Conservation (phyloP, 108 stramenopile species). For the Pseudonitzschia multiseries region DNA sequence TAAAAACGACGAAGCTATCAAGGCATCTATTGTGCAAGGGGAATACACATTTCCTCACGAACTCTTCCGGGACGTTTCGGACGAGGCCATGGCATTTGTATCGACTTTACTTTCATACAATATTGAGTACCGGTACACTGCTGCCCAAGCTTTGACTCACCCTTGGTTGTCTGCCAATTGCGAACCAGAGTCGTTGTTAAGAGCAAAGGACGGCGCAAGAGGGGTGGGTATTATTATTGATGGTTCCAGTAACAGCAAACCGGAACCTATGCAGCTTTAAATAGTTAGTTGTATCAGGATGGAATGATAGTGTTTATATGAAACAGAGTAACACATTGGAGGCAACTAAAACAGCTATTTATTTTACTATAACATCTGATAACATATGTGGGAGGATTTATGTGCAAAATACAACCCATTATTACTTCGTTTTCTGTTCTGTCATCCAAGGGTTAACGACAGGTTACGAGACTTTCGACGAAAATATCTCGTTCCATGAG, state of each 20-base stretch:
- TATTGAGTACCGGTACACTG: conserved; percentile 85
- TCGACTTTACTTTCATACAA: conserved; percentile 80
- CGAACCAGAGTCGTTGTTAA: conserved; percentile 65
- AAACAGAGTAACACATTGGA: neutral
- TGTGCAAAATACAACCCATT: too few relatives aligned
- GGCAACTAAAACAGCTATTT: neutral
- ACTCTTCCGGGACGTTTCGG: conserved; percentile 83
- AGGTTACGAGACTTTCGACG: too few relatives aligned
- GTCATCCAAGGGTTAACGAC: too few relatives aligned
- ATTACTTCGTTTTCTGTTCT: too few relatives aligned
- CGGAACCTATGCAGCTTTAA: conserved; percentile 71
- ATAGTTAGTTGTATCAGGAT: neutral
- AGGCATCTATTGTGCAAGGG: conserved; percentile 85
- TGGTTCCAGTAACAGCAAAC: conserved; percentile 12
- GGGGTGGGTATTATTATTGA: conserved; percentile 47
- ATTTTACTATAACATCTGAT: too few relatives aligned
- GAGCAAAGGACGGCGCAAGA: conserved; percentile 73
- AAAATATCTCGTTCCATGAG: too few relatives aligned
- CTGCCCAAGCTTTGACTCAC: conserved; percentile 87
- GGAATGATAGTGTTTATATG: neutral
- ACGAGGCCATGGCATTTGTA: conserved; percentile 91
- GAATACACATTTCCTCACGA: conserved; percentile 88
- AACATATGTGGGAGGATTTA: too few relatives aligned
- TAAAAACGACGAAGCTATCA: conserved; percentile 88
- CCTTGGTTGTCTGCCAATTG: conserved; percentile 84